These are phyloP conservation scores for Ramaria rubella DNA, from an alignment of 768 basidiomycete species.

Conservation along the genomic window DNA sequence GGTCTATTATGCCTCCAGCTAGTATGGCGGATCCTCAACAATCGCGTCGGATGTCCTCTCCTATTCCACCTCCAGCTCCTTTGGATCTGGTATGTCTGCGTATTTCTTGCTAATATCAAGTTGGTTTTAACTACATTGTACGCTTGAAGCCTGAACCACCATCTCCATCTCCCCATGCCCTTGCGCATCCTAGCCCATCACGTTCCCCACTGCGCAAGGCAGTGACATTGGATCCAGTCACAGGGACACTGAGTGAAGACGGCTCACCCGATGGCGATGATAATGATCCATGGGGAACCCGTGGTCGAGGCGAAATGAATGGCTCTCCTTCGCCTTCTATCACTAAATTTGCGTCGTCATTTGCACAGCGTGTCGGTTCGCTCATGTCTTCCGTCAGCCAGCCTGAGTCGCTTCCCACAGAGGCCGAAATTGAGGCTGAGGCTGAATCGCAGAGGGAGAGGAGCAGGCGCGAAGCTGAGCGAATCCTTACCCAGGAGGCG, in stretches of 20 bases:
- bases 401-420: conserved; percentile 42
- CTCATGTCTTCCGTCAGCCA: conserved; percentile 48
- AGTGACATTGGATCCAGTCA: conserved; percentile 48
- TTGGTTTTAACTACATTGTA: no score
- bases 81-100: conserved; percentile 6
- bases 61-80: conserved; percentile 6
- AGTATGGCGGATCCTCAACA: not conserved
- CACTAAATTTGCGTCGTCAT: conserved; percentile 62
- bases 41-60: not conserved
- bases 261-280: conserved; percentile 30
- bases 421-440: conserved; percentile 78
- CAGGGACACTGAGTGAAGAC: conserved; percentile 36
- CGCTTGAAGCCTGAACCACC: not conserved
- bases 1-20: not conserved
- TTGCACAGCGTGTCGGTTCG: conserved; percentile 68
- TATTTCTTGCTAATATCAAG: not conserved
- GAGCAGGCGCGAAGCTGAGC: conserved; percentile 71
- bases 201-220: conserved; percentile 70
- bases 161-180: not conserved
- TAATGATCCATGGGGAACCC: conserved; percentile 24
- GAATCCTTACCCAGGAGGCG: conserved; percentile 65
- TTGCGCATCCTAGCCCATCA: conserved; percentile 37
- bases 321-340: conserved; percentile 67
- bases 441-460: conserved; percentile 71
- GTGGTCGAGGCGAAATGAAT: conserved; percentile 38